Evolutionary conservation across 176 grass and related monocot genomes (phyloP).

Genomic region (Cocos nucifera): DNA sequence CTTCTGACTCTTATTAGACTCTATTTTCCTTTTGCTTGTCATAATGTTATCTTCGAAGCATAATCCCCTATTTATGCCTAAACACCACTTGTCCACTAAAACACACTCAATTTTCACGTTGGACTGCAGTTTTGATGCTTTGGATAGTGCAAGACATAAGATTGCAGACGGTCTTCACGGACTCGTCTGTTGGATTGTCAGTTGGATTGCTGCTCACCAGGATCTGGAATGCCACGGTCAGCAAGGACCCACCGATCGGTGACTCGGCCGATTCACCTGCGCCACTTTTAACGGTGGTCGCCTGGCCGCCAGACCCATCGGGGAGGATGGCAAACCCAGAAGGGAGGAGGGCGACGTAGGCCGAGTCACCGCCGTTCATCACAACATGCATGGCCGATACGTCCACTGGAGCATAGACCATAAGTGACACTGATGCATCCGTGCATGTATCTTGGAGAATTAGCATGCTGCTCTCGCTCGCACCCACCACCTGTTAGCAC

Average conservation of each 20-base stretch:
- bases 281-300: not conserved
- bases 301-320: constrained; percentile 1
- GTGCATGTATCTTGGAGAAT: constrained; percentile 34
- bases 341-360: constrained; percentile 23
- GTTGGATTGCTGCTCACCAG: too few relatives aligned
- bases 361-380: constrained; percentile 16
- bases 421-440: constrained; percentile 12
- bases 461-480: constrained; percentile 16
- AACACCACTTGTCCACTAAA: too few relatives aligned
- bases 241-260: constrained; percentile 12
- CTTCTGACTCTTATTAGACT: too few relatives aligned
- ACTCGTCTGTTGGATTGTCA: too few relatives aligned
- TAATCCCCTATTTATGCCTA: too few relatives aligned
- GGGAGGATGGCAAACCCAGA: constrained; percentile 49
- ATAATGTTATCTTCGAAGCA: too few relatives aligned
- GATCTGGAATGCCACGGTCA: constrained; percentile 5
- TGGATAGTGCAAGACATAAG: too few relatives aligned
- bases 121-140: too few relatives aligned
- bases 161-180: too few relatives aligned
- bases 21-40: too few relatives aligned
- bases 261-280: not conserved
- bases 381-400: constrained; percentile 7
- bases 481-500: constrained; percentile 26
- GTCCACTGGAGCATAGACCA: constrained; percentile 29
- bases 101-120: too few relatives aligned